These are phyloP conservation scores for Castanea sativa DNA, from an alignment of 306 rosid genomes.

Conservation along the genomic window DNA sequence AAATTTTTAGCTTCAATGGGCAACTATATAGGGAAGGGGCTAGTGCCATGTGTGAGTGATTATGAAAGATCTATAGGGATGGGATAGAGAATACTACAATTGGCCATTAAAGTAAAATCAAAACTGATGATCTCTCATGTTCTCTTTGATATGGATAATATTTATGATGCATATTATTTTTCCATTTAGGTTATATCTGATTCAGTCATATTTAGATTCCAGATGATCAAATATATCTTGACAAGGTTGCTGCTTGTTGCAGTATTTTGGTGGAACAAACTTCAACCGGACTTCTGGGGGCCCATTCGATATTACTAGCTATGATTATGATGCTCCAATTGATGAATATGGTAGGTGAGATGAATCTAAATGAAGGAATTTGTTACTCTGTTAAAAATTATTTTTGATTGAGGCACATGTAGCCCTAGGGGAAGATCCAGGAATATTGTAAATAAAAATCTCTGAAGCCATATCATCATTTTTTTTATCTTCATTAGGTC, in stretches of 20 bases:
- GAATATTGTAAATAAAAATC: not conserved
- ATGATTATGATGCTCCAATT: conserved; percentile 97
- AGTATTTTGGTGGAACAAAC: conserved; percentile 98
- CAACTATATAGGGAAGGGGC: not conserved
- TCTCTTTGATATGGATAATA: conserved; percentile 8
- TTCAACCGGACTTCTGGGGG: conserved; percentile 98
- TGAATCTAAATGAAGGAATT: conserved; percentile 4
- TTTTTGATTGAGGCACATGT: not conserved
- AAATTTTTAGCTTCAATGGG: not conserved
- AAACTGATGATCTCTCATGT: not conserved
- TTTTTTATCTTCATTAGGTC: conserved; percentile 47
- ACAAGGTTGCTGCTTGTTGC: conserved; percentile 37
- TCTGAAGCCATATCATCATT: not conserved
- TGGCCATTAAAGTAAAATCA: not conserved
- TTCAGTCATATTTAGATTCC: conserved; percentile 13
- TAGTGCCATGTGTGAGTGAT: not conserved
- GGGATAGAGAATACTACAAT: not conserved
- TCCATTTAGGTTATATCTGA: conserved; percentile 12
- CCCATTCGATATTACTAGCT: conserved; percentile 90
- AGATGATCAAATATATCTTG: conserved; percentile 27
- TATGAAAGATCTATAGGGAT: not conserved
- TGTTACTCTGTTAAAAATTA: conserved; percentile 14
- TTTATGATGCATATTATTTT: not conserved
- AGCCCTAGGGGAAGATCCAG: too few relatives aligned
- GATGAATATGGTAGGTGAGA: conserved; percentile 84